A percentile compares a stretch with the other conserved stretches of the same genome.
Evolutionary conservation across 495 filamentous ascomycete species (phyloP).

Genomic region (Echria macrotheca): DNA sequence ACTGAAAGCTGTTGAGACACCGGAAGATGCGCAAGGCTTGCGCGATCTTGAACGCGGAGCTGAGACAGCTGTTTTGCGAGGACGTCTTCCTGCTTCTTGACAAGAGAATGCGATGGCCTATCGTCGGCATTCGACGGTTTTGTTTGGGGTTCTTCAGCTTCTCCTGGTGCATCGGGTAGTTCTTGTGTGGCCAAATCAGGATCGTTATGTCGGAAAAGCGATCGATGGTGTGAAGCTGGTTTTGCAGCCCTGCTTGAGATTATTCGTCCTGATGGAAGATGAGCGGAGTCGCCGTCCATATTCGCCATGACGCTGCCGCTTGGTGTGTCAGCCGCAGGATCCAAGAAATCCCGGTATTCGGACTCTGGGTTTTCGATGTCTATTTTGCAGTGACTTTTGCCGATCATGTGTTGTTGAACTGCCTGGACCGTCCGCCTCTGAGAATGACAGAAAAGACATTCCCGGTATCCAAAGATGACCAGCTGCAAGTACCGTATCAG

Average conservation of each 20-base stretch:
- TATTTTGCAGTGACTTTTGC: constrained; percentile 30
- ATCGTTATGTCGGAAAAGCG: no score
- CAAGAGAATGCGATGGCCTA: constrained; percentile 2
- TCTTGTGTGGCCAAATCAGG: background rate
- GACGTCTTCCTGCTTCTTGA: background rate
- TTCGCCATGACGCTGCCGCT: background rate
- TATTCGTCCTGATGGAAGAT: constrained; percentile 29
- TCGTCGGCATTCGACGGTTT: background rate
- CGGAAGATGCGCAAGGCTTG: constrained; percentile 21
- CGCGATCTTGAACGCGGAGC: constrained; percentile 20
- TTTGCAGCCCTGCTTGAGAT: background rate
- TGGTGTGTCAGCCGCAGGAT: constrained; percentile 10
- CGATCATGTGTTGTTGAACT: constrained; percentile 29
- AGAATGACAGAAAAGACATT: constrained; percentile 29
- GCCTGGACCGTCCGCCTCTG: constrained; percentile 16
- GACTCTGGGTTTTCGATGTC: constrained; percentile 20
- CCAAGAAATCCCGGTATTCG: constrained; percentile 26
- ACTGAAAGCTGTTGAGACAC: constrained; percentile 21
- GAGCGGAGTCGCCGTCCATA: constrained; percentile 13
- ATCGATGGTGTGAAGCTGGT: constrained; percentile 15
- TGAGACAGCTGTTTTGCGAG: constrained; percentile 2
- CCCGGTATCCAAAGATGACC: constrained; percentile 26
- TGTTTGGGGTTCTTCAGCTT: no score
- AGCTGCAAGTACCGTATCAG: constrained; percentile 27
- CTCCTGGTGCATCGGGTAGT: background rate